A percentile compares a stretch with the other conserved stretches of the same genome.
Evolutionary conservation across 345 rosid species (phyloP).

Genomic region (Boechera divaricarpa): DNA sequence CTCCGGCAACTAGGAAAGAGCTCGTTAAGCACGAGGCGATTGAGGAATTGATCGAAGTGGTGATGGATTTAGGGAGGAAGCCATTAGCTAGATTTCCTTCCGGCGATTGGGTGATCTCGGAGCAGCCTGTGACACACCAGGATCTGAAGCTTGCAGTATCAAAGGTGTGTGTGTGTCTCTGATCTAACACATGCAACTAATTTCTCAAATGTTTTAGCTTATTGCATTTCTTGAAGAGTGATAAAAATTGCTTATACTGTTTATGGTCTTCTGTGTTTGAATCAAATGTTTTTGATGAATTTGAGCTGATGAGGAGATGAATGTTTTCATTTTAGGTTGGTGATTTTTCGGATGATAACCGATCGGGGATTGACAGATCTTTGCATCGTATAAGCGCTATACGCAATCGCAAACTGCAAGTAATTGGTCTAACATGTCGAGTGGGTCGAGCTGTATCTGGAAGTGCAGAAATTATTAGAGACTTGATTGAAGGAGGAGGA

Average conservation of each 20-base stretch:
- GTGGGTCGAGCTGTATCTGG: conserved; percentile 92
- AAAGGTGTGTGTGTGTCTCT: conserved; percentile 55
- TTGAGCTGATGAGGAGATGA: conserved; percentile 13
- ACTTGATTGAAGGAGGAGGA: conserved; percentile 86
- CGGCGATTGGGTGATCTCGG: conserved; percentile 88
- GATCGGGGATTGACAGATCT: conserved; percentile 88
- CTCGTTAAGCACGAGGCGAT: conserved; percentile 62
- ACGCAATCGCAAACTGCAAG: conserved; percentile 84
- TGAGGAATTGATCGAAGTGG: conserved; percentile 83
- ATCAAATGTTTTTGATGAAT: conserved; percentile 16
- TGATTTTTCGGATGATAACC: conserved; percentile 92
- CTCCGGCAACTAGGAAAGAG: conserved; percentile 64
- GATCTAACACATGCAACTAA: conserved; percentile 30
- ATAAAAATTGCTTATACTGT: not conserved
- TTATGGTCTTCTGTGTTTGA: not conserved
- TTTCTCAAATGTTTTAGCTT: conserved; percentile 9
- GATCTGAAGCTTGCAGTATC: conserved; percentile 79
- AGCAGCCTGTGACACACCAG: conserved; percentile 66
- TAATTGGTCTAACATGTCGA: conserved; percentile 93
- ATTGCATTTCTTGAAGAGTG: conserved; percentile 1
- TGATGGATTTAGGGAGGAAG: conserved; percentile 91
- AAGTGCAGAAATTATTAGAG: conserved; percentile 84
- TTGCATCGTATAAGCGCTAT: conserved; percentile 97
- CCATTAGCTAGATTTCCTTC: conserved; percentile 94
- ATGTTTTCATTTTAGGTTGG: conserved; percentile 64